Base-by-base conservation (phyloP, 2,329 filamentous ascomycete species). In the Exophiala oligosperma region DNA sequence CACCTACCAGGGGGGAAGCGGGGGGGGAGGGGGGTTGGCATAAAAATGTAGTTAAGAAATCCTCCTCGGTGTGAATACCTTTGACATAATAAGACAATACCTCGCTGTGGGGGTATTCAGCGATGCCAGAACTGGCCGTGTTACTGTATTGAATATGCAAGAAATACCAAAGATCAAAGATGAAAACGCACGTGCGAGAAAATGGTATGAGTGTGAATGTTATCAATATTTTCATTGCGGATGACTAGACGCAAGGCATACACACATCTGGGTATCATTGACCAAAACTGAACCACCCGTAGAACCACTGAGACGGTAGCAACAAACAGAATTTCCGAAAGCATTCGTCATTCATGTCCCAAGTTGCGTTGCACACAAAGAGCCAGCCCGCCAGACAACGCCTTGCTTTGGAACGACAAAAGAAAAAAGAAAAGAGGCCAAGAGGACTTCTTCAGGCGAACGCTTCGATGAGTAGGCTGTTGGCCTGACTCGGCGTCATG, bases 391-490 rank as follows among this genome's bases (percentile, higher is more conserved):
- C 4, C 32, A 5, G 9, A 35, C 6, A 43, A 23, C 40, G 40
- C 40, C 40, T 43, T 43, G 40, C 40, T 21, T 28, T 4, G 26
- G 28, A 14, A 12, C 5, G 11, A 32, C 5, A 23, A 32, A 40
- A 52, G 28, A 32, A 14, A 17, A 46, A 44, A 29, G n/a, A 44
- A 54, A 48, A 17, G n/a, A 48, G 4, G 17, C 21, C 44, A 14
- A 26, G 14, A 28, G 6, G 24, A 24, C 3, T 9, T 32, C 28
- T 63, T 11, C 44, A 63, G 11, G 48, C 55, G 29, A 61, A 63
- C 2, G 57, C 54, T 6, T 63, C 54, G 2, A 56, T 46, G 26
- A 63, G 54, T 12, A 63, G 46, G 54, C 28, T 52, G 9, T 60
- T 46, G 14, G 50, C 58, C 51, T 63, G 57, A 14, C 35, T 52